A percentile compares a stretch with the other conserved stretches of the same genome.
phyloP scores from a whole-genome alignment of 2,329 filamentous ascomycete species.

The Lizonia empirigonia region DNA sequence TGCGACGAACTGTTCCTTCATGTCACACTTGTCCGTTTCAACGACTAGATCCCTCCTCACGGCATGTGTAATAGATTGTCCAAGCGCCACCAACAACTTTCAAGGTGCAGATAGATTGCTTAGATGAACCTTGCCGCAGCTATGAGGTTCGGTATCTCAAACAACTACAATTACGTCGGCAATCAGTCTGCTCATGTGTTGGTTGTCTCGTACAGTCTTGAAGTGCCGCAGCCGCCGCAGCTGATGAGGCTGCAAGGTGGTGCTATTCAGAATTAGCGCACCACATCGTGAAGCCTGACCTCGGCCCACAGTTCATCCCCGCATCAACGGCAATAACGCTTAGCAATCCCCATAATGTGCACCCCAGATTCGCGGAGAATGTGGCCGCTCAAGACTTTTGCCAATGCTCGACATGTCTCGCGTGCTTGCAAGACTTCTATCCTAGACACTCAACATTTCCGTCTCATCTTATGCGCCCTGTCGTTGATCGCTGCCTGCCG shows the following conservation, averaged over 20 bases:
- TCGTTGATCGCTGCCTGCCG: not conserved
- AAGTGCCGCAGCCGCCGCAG: not conserved
- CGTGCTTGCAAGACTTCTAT: not conserved
- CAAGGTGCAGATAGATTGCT: no score
- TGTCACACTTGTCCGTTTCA: not conserved
- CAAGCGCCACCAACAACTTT: not conserved
- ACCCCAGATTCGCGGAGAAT: not conserved
- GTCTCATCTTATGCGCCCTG: no score
- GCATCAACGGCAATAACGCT: slow-evolving; percentile 29
- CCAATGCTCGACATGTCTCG: not conserved
- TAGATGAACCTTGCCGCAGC: not conserved
- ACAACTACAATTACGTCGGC: no score
- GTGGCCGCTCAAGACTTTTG: not conserved
- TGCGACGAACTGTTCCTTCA: not conserved
- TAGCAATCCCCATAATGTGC: slow-evolving; percentile 31
- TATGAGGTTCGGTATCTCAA: no score
- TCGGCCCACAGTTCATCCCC: slow-evolving; percentile 35
- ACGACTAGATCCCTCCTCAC: not conserved
- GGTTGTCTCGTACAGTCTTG: no score
- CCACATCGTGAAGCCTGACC: slow-evolving; percentile 24
- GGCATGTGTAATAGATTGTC: not conserved
- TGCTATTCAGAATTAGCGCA: not conserved
- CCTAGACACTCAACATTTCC: no score
- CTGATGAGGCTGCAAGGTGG: not conserved
- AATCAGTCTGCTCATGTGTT: no score